Conservation (phyloP, 2,329 filamentous ascomycete genomes). For the Atkinsonella texensis region DNA sequence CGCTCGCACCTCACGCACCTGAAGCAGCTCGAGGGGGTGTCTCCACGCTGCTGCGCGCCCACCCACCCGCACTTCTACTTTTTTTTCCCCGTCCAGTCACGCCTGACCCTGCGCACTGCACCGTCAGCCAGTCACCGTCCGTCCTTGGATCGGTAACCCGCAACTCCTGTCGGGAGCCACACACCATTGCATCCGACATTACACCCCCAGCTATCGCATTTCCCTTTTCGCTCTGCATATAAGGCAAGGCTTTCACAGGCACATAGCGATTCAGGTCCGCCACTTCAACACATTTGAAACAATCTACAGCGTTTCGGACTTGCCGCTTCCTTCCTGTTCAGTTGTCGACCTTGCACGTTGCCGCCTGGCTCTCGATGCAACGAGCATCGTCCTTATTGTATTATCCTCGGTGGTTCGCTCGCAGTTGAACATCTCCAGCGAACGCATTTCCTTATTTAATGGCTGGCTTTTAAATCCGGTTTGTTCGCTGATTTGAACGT, state of each 20-base stretch:
- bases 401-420: too few relatives aligned
- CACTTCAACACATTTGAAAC: too few relatives aligned
- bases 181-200: slow-evolving; percentile 5
- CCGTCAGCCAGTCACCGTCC: slow-evolving; percentile 2
- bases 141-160: not conserved
- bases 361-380: too few relatives aligned
- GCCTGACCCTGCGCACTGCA: slow-evolving; percentile 6
- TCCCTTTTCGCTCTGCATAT: not conserved
- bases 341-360: too few relatives aligned
- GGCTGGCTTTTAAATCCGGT: not conserved
- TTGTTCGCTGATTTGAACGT: not conserved
- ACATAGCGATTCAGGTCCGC: not conserved
- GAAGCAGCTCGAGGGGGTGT: slow-evolving; percentile 6
- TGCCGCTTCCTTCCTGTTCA: too few relatives aligned
- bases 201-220: slow-evolving; percentile 3
- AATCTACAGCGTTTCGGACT: too few relatives aligned
- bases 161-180: slow-evolving; percentile 2
- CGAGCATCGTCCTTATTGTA: too few relatives aligned
- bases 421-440: too few relatives aligned
- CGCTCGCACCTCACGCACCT: slow-evolving; percentile 1
- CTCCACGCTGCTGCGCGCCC: slow-evolving; percentile 8
- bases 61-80: slow-evolving; percentile 8
- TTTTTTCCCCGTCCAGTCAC: slow-evolving; percentile 12
- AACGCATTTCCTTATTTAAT: too few relatives aligned
- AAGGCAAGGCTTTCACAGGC: not conserved